Base-by-base conservation (phyloP, 2,329 filamentous ascomycete genomes). In the Fusarium odoratissimum region DNA sequence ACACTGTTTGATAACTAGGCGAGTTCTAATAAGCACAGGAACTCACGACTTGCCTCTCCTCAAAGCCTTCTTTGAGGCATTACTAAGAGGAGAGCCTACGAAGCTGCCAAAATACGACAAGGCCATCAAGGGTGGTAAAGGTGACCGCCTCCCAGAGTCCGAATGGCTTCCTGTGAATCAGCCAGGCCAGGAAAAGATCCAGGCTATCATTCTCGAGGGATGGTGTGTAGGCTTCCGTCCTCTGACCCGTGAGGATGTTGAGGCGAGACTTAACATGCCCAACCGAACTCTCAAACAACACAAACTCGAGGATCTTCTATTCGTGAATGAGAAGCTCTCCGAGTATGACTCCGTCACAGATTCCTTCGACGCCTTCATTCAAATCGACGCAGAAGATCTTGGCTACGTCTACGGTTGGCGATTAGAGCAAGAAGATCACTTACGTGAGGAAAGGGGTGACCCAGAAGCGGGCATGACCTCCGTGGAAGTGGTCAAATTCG, bases 211-310 rank as follows among this genome's bases (percentile, higher is more conserved):
- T 57, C 91, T 97, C 71, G 95, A 98, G 81, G 95, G 95, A 23
- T 97, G 95, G 95, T 96, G 92, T 80, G 90, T 97, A 17, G 95
- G 94, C 6, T 97, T 97, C 83, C 90, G 91, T 10, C 82, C 92
- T 1, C 81, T 95, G 17, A 76, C 83, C 35, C 81, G 86, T 1
- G 79, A 83, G n/a, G 85, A 87, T 9, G 80, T 89, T 8, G 85
- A 86, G 33, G 80, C 90, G 7, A 86, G 86, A 74, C 84, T 85
- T 78, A 88, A 86, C 80, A 82, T 84, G 58, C 82, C 82, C 74
- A 86, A 79, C 80, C 89, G 80, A 79, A 89, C 80, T 38, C 85
- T 86, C 48, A 83, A 80, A 75, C 81, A 71, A 64, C 86, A 90
- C 78, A 77, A 78, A 19, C 82, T 88, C 7, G 83, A 85, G 64